Percentiles rank a stretch among this genome's conserved stretches.
These are phyloP conservation scores for Globisporangium megalacanthum DNA, from an alignment of 352 stramenopile genomes.

Conservation along the genomic window DNA sequence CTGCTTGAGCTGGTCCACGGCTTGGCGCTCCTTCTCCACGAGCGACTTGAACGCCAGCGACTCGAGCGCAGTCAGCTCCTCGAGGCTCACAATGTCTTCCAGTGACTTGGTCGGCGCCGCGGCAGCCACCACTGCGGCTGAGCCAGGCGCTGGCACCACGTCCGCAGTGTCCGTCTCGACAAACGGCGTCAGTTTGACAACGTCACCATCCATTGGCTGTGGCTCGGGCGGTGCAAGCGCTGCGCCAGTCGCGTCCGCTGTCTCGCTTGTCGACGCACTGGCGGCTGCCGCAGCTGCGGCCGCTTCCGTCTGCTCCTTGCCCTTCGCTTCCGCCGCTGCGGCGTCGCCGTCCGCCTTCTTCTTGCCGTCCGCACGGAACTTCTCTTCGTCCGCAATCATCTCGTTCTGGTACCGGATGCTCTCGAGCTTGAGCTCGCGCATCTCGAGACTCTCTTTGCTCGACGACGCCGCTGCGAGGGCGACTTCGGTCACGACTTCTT, in stretches of 20 bases:
- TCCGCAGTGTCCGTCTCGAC: slow-evolving; percentile 6
- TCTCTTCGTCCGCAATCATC: slow-evolving; percentile 89
- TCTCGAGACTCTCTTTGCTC: slow-evolving; percentile 58
- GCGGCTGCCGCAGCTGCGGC: slow-evolving; percentile 5
- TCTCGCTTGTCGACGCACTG: not conserved
- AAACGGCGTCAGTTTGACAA: slow-evolving; percentile 11
- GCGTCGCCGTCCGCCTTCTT: slow-evolving; percentile 73
- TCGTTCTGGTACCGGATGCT: slow-evolving; percentile 96
- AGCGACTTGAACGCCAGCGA: slow-evolving; percentile 84
- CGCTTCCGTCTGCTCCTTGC: slow-evolving; percentile 19
- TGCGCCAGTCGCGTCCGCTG: too few species aligned
- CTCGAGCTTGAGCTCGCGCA: slow-evolving; percentile 84
- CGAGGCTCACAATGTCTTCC: slow-evolving; percentile 74
- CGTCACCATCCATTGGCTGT: not conserved
- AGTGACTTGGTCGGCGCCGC: slow-evolving; percentile 42
- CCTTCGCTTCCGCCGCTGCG: slow-evolving; percentile 23
- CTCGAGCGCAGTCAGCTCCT: slow-evolving; percentile 77
- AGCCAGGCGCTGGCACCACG: slow-evolving; percentile 6
- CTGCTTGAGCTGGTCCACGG: slow-evolving; percentile 80
- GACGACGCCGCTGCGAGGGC: slow-evolving; percentile 68
- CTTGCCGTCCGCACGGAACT: slow-evolving; percentile 83
- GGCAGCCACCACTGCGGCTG: slow-evolving; percentile 8
- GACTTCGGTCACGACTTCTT: slow-evolving; percentile 86
- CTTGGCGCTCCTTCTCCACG: slow-evolving; percentile 83
- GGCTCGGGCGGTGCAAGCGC: not conserved